A percentile compares a stretch with the other conserved stretches of the same genome.
phyloP scores from a whole-genome alignment of 805 yeast species.

The Cyberlindnera veronae region DNA sequence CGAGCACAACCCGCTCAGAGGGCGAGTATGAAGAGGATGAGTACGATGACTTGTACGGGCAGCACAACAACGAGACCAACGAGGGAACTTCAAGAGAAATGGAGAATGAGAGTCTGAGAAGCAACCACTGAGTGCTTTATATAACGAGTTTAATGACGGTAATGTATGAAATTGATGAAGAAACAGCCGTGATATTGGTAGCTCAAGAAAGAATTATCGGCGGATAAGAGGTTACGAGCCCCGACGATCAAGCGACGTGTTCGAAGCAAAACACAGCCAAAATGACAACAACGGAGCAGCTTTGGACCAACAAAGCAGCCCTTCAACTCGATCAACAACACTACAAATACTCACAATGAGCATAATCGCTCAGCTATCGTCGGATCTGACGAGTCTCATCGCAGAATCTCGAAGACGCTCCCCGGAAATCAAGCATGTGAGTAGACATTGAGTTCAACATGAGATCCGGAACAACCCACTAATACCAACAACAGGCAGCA shows the following conservation, averaged over 20 bases:
- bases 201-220: too few species aligned
- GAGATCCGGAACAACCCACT: neutral
- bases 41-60: neutral
- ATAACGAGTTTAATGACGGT: too few species aligned
- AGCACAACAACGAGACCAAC: neutral
- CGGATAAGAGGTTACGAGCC: too few species aligned
- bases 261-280: neutral
- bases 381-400: conserved; percentile 58
- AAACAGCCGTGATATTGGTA: too few species aligned
- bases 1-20: conserved; percentile 1
- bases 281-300: neutral
- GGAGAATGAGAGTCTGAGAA: too few species aligned
- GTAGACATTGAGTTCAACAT: conserved; percentile 14
- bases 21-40: neutral
- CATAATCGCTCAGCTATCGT: conserved; percentile 43
- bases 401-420: conserved; percentile 71
- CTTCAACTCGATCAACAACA: neutral
- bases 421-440: conserved; percentile 59
- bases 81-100: neutral
- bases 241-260: neutral
- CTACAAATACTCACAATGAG: conserved; percentile 32
- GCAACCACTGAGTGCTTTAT: too few species aligned
- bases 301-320: neutral
- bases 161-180: too few species aligned
- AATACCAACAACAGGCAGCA: conserved; percentile 27